Evolutionary conservation across 441 rosid species (phyloP), one percentile per base, ranked within the genome.

Genomic region (Populus trichocarpa): DNA sequence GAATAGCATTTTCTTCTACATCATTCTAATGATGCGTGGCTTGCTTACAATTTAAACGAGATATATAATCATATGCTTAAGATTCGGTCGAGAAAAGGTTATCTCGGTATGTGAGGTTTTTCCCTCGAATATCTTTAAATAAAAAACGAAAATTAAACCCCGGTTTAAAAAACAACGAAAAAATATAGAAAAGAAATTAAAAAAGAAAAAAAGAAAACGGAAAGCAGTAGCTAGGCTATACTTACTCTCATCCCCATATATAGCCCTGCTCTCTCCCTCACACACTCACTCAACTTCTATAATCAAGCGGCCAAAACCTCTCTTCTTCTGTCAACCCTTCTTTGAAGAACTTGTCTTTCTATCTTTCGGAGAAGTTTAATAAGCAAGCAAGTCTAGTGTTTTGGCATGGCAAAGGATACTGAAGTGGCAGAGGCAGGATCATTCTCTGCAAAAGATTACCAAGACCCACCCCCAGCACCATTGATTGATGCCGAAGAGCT

Each of bases 351-450:
- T 20, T 70, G 33, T 70, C 20, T 46, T 67, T 14, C 14, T 28
- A 0, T 26, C 10, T 67, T 8, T 32, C 13, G 3, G 35, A 8
- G 28, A 25, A 16, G 22, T 8, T 33, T 32, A 67, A 23, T 26
- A 30, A 30, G 32, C 6, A 67, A 3, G 28, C 22, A 25, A 65
- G 16, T 23, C 13, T n/a, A 30, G 10, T 16, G 14, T 26, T 26
- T 30, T 30, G 20, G 70, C n/a, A 89, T 89, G 93, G 81, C 86
- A 11, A 91, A 88, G 67, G 91, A 72, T 33, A 86, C 81, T 64
- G 89, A 78, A 26, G 77, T 80, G 50, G 83, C 80, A 22, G 92
- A 87, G 75, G 83, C 85, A 0, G 87, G 90, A 10, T 89, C 97
- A 1, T 89, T 87, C 88, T 76, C 91, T 3, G 90, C 85, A 18